These are phyloP conservation scores for Aspergillus udagawae DNA, from an alignment of 2,329 filamentous ascomycete genomes.

Conservation along the genomic window DNA sequence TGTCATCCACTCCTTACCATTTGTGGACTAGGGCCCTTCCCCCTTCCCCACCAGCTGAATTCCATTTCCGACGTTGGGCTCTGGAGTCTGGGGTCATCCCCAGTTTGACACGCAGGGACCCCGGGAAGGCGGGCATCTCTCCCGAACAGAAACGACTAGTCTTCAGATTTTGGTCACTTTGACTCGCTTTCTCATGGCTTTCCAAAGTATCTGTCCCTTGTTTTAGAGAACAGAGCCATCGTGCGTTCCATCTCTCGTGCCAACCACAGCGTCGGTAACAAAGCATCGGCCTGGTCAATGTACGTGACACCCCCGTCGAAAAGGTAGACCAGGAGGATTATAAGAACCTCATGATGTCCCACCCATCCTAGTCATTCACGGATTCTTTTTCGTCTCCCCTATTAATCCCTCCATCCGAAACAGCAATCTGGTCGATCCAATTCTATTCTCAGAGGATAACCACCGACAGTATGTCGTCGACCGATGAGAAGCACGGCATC, in stretches of 20 bases:
- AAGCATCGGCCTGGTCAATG: not conserved
- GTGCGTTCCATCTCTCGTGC: not conserved
- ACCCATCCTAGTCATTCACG: not conserved
- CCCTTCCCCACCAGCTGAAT: not conserved
- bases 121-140: not conserved
- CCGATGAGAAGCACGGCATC: not conserved
- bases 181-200: not conserved
- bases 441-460: not conserved
- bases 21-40: not conserved
- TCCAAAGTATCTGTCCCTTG: not conserved
- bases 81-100: not conserved
- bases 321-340: not conserved
- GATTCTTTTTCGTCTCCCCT: not conserved
- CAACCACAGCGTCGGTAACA: not conserved
- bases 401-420: not conserved
- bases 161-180: not conserved
- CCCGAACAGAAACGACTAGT: not conserved
- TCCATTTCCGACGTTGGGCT: not conserved
- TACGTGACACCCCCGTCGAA: not conserved
- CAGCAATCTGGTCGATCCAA: not conserved
- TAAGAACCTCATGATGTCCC: not conserved
- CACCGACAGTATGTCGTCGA: not conserved
- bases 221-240: not conserved
- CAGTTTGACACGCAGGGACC: not conserved
- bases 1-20: not conserved